A percentile compares a stretch with the other conserved stretches of the same genome.
These are phyloP conservation scores for Fraxinus velutina DNA, from an alignment of 305 asterid species.

Conservation along the genomic window DNA sequence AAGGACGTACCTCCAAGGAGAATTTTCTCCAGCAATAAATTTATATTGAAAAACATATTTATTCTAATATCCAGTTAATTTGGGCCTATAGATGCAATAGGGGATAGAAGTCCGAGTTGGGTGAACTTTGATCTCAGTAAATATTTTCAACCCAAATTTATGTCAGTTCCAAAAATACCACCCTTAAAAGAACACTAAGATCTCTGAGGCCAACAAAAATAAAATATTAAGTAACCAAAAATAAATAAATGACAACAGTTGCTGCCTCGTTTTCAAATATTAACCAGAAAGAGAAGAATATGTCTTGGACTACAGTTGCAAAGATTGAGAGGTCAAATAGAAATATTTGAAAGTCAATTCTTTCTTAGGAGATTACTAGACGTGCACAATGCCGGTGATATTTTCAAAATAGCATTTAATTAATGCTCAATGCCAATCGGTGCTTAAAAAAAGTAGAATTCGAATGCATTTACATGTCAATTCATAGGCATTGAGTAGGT, in stretches of 20 bases:
- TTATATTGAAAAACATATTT: background rate
- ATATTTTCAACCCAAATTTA: background rate
- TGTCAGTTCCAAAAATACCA: background rate
- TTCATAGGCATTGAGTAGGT: constrained; percentile 9
- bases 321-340: background rate
- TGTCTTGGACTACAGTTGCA: background rate
- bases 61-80: background rate
- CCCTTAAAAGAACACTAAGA: background rate
- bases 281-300: background rate
- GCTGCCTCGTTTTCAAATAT: background rate
- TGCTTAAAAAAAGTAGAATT: background rate
- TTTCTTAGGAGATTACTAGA: background rate
- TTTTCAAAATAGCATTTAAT: background rate
- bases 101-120: background rate
- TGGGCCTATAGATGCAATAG: background rate
- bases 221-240: background rate
- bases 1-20: background rate
- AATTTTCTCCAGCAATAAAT: background rate
- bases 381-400: background rate
- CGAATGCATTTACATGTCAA: background rate
- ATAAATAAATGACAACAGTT: background rate
- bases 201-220: background rate
- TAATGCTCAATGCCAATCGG: background rate
- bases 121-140: background rate
- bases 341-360: background rate